A percentile compares a stretch with the other conserved stretches of the same genome.
Conservation (phyloP, 2,329 filamentous ascomycete species). For the Colletotrichum theobromicola region DNA sequence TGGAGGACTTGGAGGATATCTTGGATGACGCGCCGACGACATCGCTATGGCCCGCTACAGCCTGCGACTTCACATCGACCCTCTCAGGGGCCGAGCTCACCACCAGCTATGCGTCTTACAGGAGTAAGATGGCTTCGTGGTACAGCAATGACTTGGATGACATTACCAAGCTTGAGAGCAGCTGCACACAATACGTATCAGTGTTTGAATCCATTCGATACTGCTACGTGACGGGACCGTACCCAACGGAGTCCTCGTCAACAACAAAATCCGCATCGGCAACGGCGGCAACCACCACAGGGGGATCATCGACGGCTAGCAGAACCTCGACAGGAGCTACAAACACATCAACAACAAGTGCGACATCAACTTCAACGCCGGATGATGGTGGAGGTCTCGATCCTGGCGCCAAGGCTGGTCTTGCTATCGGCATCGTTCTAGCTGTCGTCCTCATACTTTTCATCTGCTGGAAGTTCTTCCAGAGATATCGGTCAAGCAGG, state of each 20-base stretch:
- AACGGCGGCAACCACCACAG: not conserved
- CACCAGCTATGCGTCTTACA: not conserved
- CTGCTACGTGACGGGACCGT: slow-evolving; percentile 9
- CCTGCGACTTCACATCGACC: slow-evolving; percentile 15
- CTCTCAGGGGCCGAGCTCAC: slow-evolving; percentile 12
- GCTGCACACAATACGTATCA: slow-evolving; percentile 9
- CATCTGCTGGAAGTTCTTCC: slow-evolving; percentile 1
- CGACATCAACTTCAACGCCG: not conserved
- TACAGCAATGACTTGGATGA: slow-evolving; percentile 13
- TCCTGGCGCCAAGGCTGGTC: slow-evolving; percentile 5
- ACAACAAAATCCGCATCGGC: not conserved
- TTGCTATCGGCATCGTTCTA: slow-evolving; percentile 7
- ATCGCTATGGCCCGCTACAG: slow-evolving; percentile 5
- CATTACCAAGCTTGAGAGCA: slow-evolving; percentile 9
- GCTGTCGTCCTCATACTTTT: slow-evolving; percentile 1
- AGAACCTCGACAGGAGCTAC: not conserved
- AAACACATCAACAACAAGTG: not conserved
- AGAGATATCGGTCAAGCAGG: not conserved
- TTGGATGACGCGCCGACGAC: slow-evolving; percentile 9
- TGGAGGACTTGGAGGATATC: slow-evolving; percentile 11
- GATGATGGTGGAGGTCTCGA: not conserved
- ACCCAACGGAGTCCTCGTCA: not conserved
- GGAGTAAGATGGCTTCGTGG: slow-evolving; percentile 15
- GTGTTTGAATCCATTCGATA: slow-evolving; percentile 1
- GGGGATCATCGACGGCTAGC: not conserved